These are phyloP conservation scores for Flaveria brownii DNA, from an alignment of 129 eudicot genomes.

Conservation along the genomic window DNA sequence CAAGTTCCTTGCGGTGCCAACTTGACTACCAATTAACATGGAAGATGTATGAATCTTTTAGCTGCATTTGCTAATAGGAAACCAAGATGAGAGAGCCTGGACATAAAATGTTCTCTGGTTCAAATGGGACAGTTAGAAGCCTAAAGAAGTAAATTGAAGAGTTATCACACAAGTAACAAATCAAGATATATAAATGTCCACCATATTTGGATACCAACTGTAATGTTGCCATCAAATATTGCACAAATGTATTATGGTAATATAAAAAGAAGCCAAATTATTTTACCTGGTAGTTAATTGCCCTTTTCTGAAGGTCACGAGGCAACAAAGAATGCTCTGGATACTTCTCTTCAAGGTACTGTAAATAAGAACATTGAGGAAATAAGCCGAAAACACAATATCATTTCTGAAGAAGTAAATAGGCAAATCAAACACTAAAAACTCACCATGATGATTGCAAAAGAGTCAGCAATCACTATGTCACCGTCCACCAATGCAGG, in stretches of 20 bases:
- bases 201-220: background rate
- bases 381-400: background rate
- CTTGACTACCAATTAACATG: background rate
- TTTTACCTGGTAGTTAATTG: constrained; percentile 78
- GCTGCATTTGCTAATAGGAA: background rate
- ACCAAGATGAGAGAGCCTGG: background rate
- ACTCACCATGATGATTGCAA: constrained; percentile 79
- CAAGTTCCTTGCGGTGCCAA: background rate
- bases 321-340: constrained; percentile 87
- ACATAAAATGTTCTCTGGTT: background rate
- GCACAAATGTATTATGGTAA: background rate
- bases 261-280: constrained; percentile 10
- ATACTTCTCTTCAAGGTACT: constrained; percentile 95
- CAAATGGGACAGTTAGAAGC: background rate
- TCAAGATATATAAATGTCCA: background rate
- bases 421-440: background rate
- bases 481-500: constrained; percentile 85
- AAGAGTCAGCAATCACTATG: constrained; percentile 66
- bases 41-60: background rate
- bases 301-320: constrained; percentile 61
- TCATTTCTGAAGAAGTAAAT: background rate
- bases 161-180: background rate
- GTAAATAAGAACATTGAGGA: constrained; percentile 5
- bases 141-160: background rate
- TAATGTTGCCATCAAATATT: constrained; percentile 7